Conservation (phyloP, 768 basidiomycete species). For the Candolleomyces efflorescens region DNA sequence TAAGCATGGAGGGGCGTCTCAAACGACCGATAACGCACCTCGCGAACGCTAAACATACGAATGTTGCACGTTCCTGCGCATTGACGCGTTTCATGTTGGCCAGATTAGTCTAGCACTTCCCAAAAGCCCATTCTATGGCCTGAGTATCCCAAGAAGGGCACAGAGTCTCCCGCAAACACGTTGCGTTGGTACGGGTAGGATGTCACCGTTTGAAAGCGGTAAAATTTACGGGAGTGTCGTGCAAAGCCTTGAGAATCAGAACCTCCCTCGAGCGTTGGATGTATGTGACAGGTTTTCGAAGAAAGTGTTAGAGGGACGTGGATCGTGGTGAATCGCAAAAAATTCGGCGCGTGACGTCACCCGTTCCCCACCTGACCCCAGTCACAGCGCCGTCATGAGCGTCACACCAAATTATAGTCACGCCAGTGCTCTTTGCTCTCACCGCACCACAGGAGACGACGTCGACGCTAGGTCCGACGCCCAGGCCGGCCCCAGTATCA, state of each 20-base stretch:
- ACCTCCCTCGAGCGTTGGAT: no score
- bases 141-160: not conserved
- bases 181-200: not conserved
- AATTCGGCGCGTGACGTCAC: constrained; percentile 3
- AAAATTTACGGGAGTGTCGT: not conserved
- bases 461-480: constrained; percentile 7
- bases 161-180: not conserved
- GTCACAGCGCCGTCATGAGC: not conserved
- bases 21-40: not conserved
- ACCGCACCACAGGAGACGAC: constrained; percentile 4
- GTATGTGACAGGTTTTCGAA: not conserved
- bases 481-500: not conserved
- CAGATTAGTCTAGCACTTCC: not conserved
- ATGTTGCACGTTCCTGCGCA: not conserved
- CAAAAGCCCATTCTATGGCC: not conserved
- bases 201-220: not conserved
- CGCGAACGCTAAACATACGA: not conserved
- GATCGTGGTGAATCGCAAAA: not conserved
- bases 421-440: not conserved
- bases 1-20: no score
- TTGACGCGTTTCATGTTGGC: not conserved
- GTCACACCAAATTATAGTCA: constrained; percentile 2
- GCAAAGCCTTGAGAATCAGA: not conserved
- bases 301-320: not conserved
- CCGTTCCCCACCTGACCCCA: not conserved